These are phyloP conservation scores for Rhodamnia argentea DNA, from an alignment of 345 rosid species.

Conservation along the genomic window DNA sequence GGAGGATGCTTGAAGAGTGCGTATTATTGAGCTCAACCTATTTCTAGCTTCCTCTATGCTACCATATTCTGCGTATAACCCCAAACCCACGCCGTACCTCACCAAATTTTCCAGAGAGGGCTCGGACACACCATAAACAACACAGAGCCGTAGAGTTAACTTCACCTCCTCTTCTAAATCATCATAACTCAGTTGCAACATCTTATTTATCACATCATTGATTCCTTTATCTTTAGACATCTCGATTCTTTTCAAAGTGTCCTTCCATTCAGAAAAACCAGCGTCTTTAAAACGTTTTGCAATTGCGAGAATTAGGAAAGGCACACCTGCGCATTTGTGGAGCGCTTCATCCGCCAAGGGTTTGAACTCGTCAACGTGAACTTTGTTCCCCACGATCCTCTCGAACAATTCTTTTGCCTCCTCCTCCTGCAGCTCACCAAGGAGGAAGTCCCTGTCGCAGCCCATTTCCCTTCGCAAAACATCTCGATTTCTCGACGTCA, in stretches of 20 bases:
- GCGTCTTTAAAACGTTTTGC: accelerated
- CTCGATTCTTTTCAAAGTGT: no score
- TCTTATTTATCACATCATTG: no score
- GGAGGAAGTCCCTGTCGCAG: background rate
- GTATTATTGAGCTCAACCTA: background rate
- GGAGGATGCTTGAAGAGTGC: background rate
- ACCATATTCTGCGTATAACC: background rate
- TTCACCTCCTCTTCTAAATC: no score
- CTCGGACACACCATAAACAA: background rate
- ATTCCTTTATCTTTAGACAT: no score
- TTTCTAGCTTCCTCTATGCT: background rate
- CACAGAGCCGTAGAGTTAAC: no score
- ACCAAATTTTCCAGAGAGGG: background rate
- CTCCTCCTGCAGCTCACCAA: accelerated
- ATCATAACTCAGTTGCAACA: no score
- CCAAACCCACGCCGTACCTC: background rate
- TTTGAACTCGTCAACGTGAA: accelerated
- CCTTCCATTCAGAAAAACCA: no score
- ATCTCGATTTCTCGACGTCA: background rate
- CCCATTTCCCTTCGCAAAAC: background rate
- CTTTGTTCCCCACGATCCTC: background rate
- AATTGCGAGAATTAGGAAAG: accelerated
- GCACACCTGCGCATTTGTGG: background rate
- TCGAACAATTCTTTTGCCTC: background rate
- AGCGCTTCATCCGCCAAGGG: background rate